These are phyloP conservation scores for Ustilago sp. DNA, from an alignment of 1,284 basidiomycete species.

Conservation along the genomic window DNA sequence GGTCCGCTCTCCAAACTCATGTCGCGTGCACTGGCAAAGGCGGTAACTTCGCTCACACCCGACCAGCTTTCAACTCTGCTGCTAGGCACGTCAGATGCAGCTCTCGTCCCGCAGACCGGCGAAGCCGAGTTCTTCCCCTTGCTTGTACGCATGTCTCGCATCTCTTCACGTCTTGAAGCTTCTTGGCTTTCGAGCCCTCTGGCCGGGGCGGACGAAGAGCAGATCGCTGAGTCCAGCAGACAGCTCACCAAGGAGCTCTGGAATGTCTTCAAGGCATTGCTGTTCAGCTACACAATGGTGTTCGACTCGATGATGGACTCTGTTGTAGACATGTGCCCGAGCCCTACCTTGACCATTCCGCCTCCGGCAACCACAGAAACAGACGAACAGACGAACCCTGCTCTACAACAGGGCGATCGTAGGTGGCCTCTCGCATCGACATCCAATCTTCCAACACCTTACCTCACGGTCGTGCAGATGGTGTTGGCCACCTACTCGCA, in stretches of 20 bases:
- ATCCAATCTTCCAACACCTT: constrained; percentile 57
- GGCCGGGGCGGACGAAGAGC: constrained; percentile 35
- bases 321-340: constrained; percentile 65
- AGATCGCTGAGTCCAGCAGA: constrained; percentile 38
- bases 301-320: constrained; percentile 65
- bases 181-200: constrained; percentile 44
- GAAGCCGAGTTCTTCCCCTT: constrained; percentile 35
- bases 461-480: constrained; percentile 51
- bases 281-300: constrained; percentile 66
- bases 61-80: constrained; percentile 43
- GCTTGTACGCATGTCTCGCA: constrained; percentile 43
- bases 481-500: constrained; percentile 55
- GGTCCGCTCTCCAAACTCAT: constrained; percentile 64
- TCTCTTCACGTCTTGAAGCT: constrained; percentile 38
- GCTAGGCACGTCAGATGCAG: constrained; percentile 29
- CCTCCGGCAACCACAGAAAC: constrained; percentile 12
- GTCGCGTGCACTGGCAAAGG: constrained; percentile 49
- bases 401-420: constrained; percentile 4
- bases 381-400: constrained; percentile 10
- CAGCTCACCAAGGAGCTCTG: constrained; percentile 55
- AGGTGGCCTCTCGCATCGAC: constrained; percentile 53
- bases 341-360: constrained; percentile 53
- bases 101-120: constrained; percentile 15
- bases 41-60: constrained; percentile 30
- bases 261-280: constrained; percentile 62